These are phyloP conservation scores for Zelonia costaricensis DNA, from an alignment of 208 protist genomes.

Conservation along the genomic window DNA sequence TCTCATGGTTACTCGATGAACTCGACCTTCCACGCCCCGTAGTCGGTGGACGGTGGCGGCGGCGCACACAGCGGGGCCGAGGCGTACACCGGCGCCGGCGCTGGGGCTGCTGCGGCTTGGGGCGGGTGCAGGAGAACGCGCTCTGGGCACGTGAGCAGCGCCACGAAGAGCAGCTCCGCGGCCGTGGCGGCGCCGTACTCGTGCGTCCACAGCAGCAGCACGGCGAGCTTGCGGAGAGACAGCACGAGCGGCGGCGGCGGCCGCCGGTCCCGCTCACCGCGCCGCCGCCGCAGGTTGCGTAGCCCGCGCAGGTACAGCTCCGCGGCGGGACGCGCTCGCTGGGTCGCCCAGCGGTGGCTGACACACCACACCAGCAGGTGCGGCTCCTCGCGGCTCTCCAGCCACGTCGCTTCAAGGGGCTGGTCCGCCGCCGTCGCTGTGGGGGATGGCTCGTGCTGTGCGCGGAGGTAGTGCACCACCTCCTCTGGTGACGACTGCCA, in stretches of 20 bases:
- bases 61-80: background rate
- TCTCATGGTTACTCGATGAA: too few species aligned
- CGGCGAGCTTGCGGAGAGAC: slow-evolving; percentile 36
- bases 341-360: slow-evolving; percentile 22
- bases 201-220: slow-evolving; percentile 55
- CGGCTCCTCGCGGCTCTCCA: slow-evolving; percentile 23
- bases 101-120: background rate
- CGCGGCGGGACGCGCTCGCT: slow-evolving; percentile 32
- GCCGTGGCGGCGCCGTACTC: slow-evolving; percentile 53
- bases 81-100: background rate
- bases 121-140: slow-evolving; percentile 9
- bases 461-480: slow-evolving; percentile 7
- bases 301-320: slow-evolving; percentile 8
- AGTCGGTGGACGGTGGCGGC: too few species aligned
- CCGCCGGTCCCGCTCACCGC: background rate
- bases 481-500: slow-evolving; percentile 21
- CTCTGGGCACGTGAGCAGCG: slow-evolving; percentile 29
- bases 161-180: slow-evolving; percentile 48
- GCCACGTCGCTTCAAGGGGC: background rate
- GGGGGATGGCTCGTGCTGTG: background rate
- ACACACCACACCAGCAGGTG: slow-evolving; percentile 30
- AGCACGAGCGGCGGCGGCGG: slow-evolving; percentile 1
- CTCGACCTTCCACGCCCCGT: slow-evolving; percentile 18
- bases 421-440: background rate
- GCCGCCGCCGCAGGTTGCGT: background rate